Evolutionary conservation across 176 grass and related monocot genomes (phyloP).

Genomic region (Tuctoria greenei): DNA sequence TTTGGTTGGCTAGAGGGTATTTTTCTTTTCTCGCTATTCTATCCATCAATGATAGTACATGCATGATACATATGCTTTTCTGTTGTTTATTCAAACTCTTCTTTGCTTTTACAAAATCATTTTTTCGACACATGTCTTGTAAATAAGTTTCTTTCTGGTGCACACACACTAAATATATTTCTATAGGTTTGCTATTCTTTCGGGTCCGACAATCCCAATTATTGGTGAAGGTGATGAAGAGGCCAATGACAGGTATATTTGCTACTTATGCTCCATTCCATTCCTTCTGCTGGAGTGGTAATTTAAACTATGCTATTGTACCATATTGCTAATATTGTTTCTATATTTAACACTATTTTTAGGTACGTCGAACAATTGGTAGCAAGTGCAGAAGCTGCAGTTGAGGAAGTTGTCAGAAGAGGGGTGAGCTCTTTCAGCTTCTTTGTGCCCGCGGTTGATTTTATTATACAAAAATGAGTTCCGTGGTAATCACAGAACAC

Average conservation of each 20-base stretch:
- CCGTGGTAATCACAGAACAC: not conserved
- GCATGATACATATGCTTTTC: constrained; percentile 9
- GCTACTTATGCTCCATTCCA: constrained; percentile 16
- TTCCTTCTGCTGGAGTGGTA: constrained; percentile 23
- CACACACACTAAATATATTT: constrained; percentile 9
- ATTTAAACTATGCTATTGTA: constrained; percentile 6
- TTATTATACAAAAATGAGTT: not conserved
- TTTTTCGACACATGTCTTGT: not conserved
- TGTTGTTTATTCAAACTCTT: not conserved
- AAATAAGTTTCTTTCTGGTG: constrained; percentile 25
- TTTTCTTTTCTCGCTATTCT: constrained; percentile 47
- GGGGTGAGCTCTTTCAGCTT: constrained; percentile 60
- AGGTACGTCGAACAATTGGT: constrained; percentile 96
- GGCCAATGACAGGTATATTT: constrained; percentile 85
- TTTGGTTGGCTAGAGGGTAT: constrained; percentile 99
- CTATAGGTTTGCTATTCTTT: constrained; percentile 90
- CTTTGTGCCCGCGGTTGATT: not conserved
- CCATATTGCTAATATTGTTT: constrained; percentile 23
- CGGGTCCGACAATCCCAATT: constrained; percentile 93
- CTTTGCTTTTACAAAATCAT: constrained; percentile 3
- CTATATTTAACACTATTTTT: constrained; percentile 32
- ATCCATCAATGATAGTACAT: constrained; percentile 27
- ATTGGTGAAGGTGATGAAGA: constrained; percentile 97
- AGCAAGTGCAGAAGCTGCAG: constrained; percentile 88
- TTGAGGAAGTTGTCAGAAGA: constrained; percentile 85